These are phyloP conservation scores for Penicillium sp. DNA, from an alignment of 2,329 filamentous ascomycete genomes.

Conservation along the genomic window DNA sequence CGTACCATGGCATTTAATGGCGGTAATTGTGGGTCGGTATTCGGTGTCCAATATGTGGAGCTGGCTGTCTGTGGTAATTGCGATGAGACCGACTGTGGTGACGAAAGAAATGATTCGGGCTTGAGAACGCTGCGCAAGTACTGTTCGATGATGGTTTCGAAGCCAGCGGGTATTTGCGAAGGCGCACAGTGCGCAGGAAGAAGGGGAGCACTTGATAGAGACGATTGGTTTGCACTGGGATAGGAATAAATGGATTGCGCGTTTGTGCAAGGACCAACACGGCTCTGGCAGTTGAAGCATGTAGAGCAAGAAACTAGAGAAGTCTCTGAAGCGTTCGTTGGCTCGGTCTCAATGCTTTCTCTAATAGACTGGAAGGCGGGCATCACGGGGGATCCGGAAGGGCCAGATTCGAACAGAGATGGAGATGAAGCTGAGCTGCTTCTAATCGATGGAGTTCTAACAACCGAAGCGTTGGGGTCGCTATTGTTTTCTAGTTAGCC, in stretches of 20 bases:
- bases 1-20: not conserved
- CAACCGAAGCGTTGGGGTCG: not conserved
- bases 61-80: not conserved
- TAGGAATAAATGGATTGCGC: not conserved
- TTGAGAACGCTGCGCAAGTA: constrained; percentile 15
- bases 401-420: not conserved
- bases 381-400: not conserved
- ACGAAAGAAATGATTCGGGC: constrained; percentile 13
- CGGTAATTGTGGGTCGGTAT: constrained; percentile 12
- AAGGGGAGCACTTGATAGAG: not conserved
- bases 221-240: not conserved
- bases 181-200: not conserved
- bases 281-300: constrained; percentile 7
- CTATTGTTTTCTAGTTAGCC: constrained; percentile 1
- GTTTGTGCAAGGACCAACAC: not conserved
- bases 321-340: not conserved
- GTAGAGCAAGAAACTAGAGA: not conserved
- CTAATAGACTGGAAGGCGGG: constrained; percentile 4
- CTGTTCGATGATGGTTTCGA: constrained; percentile 8
- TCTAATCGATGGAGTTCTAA: constrained; percentile 1
- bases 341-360: not conserved
- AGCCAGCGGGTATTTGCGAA: not conserved
- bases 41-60: constrained; percentile 11
- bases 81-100: not conserved
- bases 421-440: constrained; percentile 11